A percentile compares a stretch with the other conserved stretches of the same genome.
Evolutionary conservation across 768 basidiomycete species (phyloP).

Genomic region (Botryobasidium botryosum): DNA sequence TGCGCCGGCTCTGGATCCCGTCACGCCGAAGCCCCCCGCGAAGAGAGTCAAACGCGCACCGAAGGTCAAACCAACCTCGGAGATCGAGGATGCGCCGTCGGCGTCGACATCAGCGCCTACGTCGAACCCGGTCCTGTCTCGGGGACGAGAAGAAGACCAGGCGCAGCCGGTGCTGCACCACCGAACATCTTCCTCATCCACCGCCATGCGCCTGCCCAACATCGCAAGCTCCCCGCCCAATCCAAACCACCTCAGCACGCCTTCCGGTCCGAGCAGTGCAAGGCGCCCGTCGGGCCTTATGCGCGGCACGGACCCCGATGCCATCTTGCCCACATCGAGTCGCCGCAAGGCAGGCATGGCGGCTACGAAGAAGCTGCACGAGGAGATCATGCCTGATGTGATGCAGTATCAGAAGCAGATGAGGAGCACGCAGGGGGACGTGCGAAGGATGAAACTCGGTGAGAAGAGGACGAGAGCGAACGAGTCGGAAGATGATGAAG

Average conservation of each 20-base stretch:
- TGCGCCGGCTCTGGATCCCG: not conserved
- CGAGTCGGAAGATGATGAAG: conserved; percentile 3
- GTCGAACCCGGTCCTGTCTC: too few species aligned
- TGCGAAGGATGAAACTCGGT: not conserved
- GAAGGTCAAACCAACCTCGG: too few species aligned
- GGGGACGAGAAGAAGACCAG: too few species aligned
- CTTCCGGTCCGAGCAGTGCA: not conserved
- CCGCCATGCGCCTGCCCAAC: too few species aligned
- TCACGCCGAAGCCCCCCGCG: not conserved
- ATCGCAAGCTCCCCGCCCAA: not conserved
- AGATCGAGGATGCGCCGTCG: too few species aligned
- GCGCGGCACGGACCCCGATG: conserved; percentile 6
- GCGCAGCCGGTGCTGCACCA: too few species aligned
- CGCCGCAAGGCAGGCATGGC: conserved; percentile 41
- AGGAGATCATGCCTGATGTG: conserved; percentile 62
- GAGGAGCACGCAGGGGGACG: conserved; percentile 18
- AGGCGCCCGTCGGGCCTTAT: not conserved
- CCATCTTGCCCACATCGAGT: too few species aligned
- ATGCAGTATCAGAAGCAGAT: conserved; percentile 50
- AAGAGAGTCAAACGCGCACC: too few species aligned
- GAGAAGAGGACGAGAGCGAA: not conserved
- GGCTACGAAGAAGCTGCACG: conserved; percentile 28
- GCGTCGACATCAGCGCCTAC: too few species aligned
- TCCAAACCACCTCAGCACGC: not conserved
- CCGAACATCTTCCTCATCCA: too few species aligned